These are phyloP conservation scores for Fusarium tricinctum DNA, from an alignment of 2,329 filamentous ascomycete genomes.

Conservation along the genomic window DNA sequence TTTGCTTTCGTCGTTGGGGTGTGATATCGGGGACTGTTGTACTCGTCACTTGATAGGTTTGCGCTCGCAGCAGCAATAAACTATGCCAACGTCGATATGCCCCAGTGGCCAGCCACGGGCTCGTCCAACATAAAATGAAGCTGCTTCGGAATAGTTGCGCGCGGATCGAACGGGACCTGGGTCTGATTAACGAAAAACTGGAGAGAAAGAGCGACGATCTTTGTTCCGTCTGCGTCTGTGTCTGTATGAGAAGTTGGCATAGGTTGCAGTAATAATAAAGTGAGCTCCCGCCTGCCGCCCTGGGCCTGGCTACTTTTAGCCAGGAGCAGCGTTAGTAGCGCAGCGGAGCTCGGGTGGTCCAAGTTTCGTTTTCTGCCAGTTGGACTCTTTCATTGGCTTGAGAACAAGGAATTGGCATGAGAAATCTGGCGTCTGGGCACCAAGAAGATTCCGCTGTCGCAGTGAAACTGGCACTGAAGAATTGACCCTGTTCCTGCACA, in stretches of 20 bases:
- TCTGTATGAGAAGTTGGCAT: conserved; percentile 21
- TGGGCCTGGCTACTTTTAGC: conserved; percentile 7
- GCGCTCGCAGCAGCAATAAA: conserved; percentile 17
- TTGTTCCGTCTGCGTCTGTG: conserved; percentile 22
- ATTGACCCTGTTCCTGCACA: conserved; percentile 7
- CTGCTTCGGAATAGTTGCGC: conserved; percentile 15
- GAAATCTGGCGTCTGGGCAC: conserved; percentile 21
- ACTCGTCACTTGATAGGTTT: conserved; percentile 29
- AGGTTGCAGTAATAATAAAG: conserved; percentile 24
- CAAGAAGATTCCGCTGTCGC: conserved; percentile 34
- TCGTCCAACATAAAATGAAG: conserved; percentile 41
- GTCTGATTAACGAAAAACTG: conserved; percentile 34
- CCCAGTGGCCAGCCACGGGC: conserved; percentile 47
- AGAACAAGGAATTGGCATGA: conserved; percentile 7
- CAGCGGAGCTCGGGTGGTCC: conserved; percentile 29
- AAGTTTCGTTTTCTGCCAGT: conserved; percentile 47
- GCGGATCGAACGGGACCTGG: conserved; percentile 16
- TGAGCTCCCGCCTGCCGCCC: conserved; percentile 17
- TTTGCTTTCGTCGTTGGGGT: conserved; percentile 16
- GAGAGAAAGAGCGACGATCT: conserved; percentile 42
- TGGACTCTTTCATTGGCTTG: conserved; percentile 16
- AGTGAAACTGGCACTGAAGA: conserved; percentile 23
- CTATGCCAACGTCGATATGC: conserved; percentile 18
- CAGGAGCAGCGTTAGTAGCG: conserved; percentile 3
- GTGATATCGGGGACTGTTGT: conserved; percentile 28